These are phyloP conservation scores for Diaporthe ampelina DNA, from an alignment of 2,329 filamentous ascomycete species.

Conservation along the genomic window DNA sequence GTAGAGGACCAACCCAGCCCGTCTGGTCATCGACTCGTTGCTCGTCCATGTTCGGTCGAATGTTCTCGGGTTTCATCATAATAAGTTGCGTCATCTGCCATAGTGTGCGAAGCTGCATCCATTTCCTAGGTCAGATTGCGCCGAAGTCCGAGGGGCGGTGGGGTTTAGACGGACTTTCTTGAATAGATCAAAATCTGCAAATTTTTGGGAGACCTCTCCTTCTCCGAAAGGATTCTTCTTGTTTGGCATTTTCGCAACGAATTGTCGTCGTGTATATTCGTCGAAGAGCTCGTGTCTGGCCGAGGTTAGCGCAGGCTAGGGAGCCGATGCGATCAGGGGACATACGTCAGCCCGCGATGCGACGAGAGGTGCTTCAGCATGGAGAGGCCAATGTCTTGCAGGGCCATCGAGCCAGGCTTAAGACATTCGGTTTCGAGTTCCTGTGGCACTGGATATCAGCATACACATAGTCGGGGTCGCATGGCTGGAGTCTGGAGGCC, in stretches of 20 bases:
- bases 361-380: constrained; percentile 95
- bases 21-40: constrained; percentile 85
- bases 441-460: constrained; percentile 60
- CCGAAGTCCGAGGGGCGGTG: not conserved
- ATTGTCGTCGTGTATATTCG: constrained; percentile 92
- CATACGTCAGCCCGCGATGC: constrained; percentile 91
- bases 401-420: constrained; percentile 79
- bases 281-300: constrained; percentile 87
- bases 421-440: constrained; percentile 91
- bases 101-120: constrained; percentile 75
- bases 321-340: constrained; percentile 44
- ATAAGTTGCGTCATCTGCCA: constrained; percentile 93
- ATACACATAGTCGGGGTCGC: not conserved
- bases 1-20: constrained; percentile 78
- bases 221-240: constrained; percentile 85
- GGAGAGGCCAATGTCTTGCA: constrained; percentile 86
- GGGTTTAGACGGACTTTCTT: constrained; percentile 71
- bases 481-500: not conserved
- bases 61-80: constrained; percentile 86
- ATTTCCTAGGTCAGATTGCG: not conserved
- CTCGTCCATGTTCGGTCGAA: constrained; percentile 89
- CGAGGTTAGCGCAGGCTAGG: constrained; percentile 33
- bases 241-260: constrained; percentile 81
- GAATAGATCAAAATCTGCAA: constrained; percentile 85
- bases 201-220: constrained; percentile 79